Evolutionary conservation across 352 stramenopile genomes (phyloP).

Genomic region (Globisporangium carolinianum): DNA sequence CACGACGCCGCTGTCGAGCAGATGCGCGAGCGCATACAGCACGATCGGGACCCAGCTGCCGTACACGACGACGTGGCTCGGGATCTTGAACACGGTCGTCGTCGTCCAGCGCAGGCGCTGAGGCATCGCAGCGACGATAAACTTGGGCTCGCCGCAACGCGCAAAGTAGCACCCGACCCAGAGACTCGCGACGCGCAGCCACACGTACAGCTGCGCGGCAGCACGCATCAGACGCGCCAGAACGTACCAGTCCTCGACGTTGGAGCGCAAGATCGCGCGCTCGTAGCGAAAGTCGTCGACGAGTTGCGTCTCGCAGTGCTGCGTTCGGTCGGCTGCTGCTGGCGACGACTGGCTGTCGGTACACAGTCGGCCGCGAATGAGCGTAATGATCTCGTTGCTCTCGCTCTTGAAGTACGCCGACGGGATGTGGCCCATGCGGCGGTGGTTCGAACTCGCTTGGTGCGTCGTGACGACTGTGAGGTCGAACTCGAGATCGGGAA

Average conservation of each 20-base stretch:
- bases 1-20: conserved; percentile 16
- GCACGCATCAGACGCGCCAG: conserved; percentile 24
- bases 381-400: conserved; percentile 21
- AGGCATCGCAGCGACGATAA: background rate
- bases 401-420: conserved; percentile 7
- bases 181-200: conserved; percentile 27
- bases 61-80: conserved; percentile 29
- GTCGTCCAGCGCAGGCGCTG: conserved; percentile 4
- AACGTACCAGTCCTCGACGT: conserved; percentile 26
- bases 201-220: conserved; percentile 31
- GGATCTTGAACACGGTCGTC: conserved; percentile 17
- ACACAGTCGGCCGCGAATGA: conserved; percentile 23
- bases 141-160: conserved; percentile 13
- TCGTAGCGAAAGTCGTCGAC: conserved; percentile 57
- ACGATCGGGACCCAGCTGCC: conserved; percentile 28
- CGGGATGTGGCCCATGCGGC: background rate
- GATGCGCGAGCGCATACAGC: conserved; percentile 21
- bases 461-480: conserved; percentile 16
- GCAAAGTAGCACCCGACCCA: conserved; percentile 16
- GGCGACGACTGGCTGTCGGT: background rate
- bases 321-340: conserved; percentile 2
- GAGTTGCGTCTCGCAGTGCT: conserved; percentile 21
- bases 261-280: conserved; percentile 24
- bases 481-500: conserved; percentile 23
- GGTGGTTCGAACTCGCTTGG: background rate